Base-by-base conservation (phyloP, 208 protist genomes). In the Lotmaria passim region DNA sequence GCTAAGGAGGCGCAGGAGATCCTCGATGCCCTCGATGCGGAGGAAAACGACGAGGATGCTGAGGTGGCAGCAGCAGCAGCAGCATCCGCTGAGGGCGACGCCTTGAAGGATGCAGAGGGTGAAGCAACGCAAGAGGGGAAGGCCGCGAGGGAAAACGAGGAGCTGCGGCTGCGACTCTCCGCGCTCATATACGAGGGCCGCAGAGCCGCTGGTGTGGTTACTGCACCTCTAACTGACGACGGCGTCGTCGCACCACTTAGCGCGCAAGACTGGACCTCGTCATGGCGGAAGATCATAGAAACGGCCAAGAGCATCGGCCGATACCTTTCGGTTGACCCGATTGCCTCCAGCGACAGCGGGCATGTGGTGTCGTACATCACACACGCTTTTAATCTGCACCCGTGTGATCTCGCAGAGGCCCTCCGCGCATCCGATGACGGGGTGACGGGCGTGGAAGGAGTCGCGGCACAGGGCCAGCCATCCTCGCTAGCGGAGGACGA, bases 281-380 rank as follows among this genome's bases (percentile, higher is more conserved):
- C 55, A 30, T 76, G 71, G 71, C 71, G 71, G 43, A 72, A 76
- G 51, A 53, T 47, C 28, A 23, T 61, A 2, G 75, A 81, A 14
- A 24, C 19, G 23, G 71, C 77, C 7, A 55, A 34, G 17, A 26
- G 19, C 15, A 31, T 78, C 14, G 26, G 48, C 15, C 65, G 50
- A 26, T 41, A 78, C 50, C 59, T 74, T 10, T 31, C 68, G n/a
- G 71, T 82, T 12, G 69, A 78, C 19, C 64, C 67, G 15, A 72
- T 82, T 39, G 67, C 68, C 7, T 68, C 68, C 4, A 43, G 57
- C 14, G 48, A 55, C 38, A 59, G 41, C 12, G 68, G 33, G 19
- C 73, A 93, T 24, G 52, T 85, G 1, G 73, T 73, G 21, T 33
- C 60, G 1, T 93, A 89, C 57, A 70, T 90, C 24, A 67, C 78